Evolutionary conservation across 345 rosid species (phyloP), one percentile per base, ranked within the genome.

Genomic region (Brassica nigra): DNA sequence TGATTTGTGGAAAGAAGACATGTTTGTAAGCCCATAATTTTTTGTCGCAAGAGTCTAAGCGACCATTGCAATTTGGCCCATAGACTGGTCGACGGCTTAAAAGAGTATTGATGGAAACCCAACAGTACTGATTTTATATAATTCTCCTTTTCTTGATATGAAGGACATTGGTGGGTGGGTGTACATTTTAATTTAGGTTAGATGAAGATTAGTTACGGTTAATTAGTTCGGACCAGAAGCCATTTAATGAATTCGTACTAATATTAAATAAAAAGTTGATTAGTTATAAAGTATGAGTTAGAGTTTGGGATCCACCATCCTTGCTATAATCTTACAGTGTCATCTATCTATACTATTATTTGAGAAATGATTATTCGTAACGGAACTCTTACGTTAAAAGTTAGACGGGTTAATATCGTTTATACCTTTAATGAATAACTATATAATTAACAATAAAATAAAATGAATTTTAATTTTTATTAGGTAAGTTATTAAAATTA

Each of bases 241-340:
- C 34, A 76, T 69, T 76, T 44, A 76, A 69, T 61, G 63, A 16
- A 18, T 61, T 69, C 27, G 69, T 76, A 31, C 62, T 61, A 61
- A 20, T 30, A 30, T 68, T 76, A 76, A 68, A 61, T 68, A 68
- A 58, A 76, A 76, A 76, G 69, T 59, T 15, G 62, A 68, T 42
- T 68, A 20, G 1, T 59, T 59, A 59, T 18, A 68, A 61, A 18
- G 34, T 7, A 18, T 12, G 74, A 68, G 59, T 76, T 59, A 42
- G 59, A 42, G 68, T 68, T 61, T 52, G 64, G 63, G 69, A 76
- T 61, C 69, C 74, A 76, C 74, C 62, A 5, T 61, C 36, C 74
- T 68, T 68, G 34, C 28, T 55, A 20, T 76, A 68, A 29, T 76
- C 57, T 66, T 33, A 33, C 54, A 30, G 37, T 3, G 54, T 67